Percentiles rank a stretch among this genome's conserved stretches.
Evolutionary conservation across 2,329 filamentous ascomycete species (phyloP).

Genomic region (Cladosporium sp.): DNA sequence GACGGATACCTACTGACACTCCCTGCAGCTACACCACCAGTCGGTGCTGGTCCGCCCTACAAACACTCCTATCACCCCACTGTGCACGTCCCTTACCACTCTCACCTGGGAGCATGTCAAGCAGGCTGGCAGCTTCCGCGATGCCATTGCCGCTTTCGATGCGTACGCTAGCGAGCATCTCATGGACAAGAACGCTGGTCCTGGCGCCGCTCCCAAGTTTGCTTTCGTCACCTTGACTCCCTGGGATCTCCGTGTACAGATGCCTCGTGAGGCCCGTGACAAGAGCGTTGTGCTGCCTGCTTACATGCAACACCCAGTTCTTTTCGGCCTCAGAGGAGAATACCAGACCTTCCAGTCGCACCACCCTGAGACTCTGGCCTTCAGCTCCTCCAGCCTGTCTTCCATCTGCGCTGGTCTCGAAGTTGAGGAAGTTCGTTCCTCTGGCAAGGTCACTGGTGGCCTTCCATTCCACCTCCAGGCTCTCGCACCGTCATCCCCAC

Average conservation of each 20-base stretch:
- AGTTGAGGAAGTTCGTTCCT: constrained; percentile 95
- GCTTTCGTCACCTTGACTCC: constrained; percentile 97
- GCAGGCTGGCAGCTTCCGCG: constrained; percentile 93
- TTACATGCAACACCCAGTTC: constrained; percentile 95
- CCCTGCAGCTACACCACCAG: constrained; percentile 77
- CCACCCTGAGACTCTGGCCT: constrained; percentile 94
- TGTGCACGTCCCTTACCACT: constrained; percentile 97
- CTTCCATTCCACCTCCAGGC: constrained; percentile 96
- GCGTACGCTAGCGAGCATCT: constrained; percentile 89
- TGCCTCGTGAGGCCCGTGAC: constrained; percentile 94
- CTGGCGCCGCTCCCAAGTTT: constrained; percentile 59
- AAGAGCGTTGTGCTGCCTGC: constrained; percentile 95
- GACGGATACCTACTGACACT: constrained; percentile 8
- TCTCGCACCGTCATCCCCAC: constrained; percentile 87
- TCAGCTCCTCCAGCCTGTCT: constrained; percentile 88
- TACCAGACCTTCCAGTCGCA: constrained; percentile 99
- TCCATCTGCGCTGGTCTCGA: constrained; percentile 98
- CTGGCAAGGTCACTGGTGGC: constrained; percentile 97
- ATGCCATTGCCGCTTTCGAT: constrained; percentile 93
- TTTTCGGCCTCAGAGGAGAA: constrained; percentile 93
- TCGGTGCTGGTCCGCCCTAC: constrained; percentile 96
- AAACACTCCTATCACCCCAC: constrained; percentile 96
- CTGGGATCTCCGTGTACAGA: constrained; percentile 96
- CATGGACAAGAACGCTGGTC: constrained; percentile 70
- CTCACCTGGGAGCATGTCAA: constrained; percentile 99